These are phyloP conservation scores for Salvia sclarea DNA, from an alignment of 305 asterid species.

Conservation along the genomic window DNA sequence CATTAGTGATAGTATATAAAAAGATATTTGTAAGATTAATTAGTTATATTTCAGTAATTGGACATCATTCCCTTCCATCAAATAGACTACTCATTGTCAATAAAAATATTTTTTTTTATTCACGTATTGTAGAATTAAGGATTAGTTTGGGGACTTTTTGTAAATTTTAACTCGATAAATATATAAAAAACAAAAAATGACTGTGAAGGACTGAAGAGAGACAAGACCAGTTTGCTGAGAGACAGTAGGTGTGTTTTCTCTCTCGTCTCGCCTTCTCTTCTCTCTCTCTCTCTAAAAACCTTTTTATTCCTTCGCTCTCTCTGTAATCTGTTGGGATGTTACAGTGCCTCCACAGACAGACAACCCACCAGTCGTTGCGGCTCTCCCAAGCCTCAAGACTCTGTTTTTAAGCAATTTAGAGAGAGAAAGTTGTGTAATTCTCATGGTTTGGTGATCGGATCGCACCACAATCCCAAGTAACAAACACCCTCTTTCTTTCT, in stretches of 20 bases:
- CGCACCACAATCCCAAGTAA: slow-evolving; percentile 47
- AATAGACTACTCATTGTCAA: neutral
- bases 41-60: too few species aligned
- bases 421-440: slow-evolving; percentile 31
- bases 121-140: neutral
- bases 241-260: slow-evolving; percentile 37
- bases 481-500: slow-evolving; percentile 38
- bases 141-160: slow-evolving; percentile 14
- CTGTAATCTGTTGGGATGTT: slow-evolving; percentile 36
- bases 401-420: slow-evolving; percentile 26
- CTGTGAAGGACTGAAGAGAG: slow-evolving; percentile 33
- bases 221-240: slow-evolving; percentile 35
- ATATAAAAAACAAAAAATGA: slow-evolving; percentile 18
- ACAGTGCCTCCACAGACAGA: slow-evolving; percentile 39
- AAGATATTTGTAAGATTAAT: too few species aligned
- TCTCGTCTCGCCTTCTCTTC: neutral
- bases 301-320: slow-evolving; percentile 16
- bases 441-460: slow-evolving; percentile 49
- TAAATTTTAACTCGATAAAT: neutral
- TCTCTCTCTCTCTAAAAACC: slow-evolving; percentile 21
- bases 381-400: slow-evolving; percentile 46
- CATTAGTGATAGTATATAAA: too few species aligned
- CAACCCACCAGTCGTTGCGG: slow-evolving; percentile 68
- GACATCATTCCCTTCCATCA: too few species aligned
- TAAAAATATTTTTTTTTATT: neutral